A percentile compares a stretch with the other conserved stretches of the same genome.
Conservation (phyloP, 2,329 filamentous ascomycete genomes). For the Escovopsis sp. region DNA sequence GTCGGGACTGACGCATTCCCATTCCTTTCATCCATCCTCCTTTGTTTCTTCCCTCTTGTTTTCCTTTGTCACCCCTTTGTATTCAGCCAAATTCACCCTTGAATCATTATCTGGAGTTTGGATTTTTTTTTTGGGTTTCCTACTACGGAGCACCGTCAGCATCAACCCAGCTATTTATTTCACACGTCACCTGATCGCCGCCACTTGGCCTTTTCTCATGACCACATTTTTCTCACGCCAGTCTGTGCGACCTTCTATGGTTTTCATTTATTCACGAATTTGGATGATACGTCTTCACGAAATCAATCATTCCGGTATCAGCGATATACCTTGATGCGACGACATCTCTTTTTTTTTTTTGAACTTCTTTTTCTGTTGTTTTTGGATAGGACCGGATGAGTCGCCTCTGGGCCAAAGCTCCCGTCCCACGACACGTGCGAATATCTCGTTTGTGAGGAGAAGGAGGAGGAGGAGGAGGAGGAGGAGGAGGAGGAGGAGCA, state of each 20-base stretch:
- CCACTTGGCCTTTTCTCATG: too few species aligned
- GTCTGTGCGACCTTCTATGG: slow-evolving; percentile 8
- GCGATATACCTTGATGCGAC: slow-evolving; percentile 11
- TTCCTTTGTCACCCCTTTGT: neutral
- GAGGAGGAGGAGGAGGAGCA: too few species aligned
- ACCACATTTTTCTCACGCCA: slow-evolving; percentile 10
- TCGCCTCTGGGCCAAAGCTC: too few species aligned
- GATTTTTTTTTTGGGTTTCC: neutral
- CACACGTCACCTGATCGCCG: slow-evolving; percentile 1
- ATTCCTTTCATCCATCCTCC: too few species aligned
- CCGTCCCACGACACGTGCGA: too few species aligned
- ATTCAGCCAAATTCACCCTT: slow-evolving; percentile 1
- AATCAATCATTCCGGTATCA: slow-evolving; percentile 13
- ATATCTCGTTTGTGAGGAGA: too few species aligned
- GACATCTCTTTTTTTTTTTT: slow-evolving; percentile 9
- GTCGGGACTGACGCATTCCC: too few species aligned
- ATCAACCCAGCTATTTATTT: slow-evolving; percentile 4
- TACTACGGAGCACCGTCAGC: neutral
- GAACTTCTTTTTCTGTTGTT: slow-evolving; percentile 8
- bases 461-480: too few species aligned
- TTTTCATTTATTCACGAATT: slow-evolving; percentile 15
- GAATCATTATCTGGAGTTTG: slow-evolving; percentile 1
- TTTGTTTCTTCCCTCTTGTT: slow-evolving; percentile 1
- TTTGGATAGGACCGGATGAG: neutral
- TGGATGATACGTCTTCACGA: slow-evolving; percentile 19